Conservation (phyloP, 305 asterid species). For the Nicotiana rustica region DNA sequence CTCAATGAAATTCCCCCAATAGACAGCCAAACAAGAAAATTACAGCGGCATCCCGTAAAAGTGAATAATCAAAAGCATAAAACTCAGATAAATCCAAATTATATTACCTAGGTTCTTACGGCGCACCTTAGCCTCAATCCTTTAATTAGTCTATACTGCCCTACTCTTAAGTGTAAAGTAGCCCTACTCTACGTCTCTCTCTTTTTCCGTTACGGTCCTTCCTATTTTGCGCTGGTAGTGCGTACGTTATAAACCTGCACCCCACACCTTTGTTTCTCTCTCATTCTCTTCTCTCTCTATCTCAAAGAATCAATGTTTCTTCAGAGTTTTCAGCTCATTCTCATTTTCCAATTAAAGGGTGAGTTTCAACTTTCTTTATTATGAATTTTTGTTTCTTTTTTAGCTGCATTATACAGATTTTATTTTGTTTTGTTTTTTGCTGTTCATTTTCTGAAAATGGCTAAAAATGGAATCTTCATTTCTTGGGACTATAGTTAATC, state of each 20-base stretch:
- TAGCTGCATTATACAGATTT: not conserved
- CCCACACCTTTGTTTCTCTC: not conserved
- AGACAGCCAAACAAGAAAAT: conserved; percentile 33
- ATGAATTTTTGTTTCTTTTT: not conserved
- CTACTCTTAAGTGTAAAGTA: not conserved
- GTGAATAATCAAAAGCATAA: not conserved
- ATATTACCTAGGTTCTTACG: conserved; percentile 34
- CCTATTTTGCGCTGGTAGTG: conserved; percentile 55
- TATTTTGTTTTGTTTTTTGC: not conserved
- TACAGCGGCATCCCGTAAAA: not conserved
- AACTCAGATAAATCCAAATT: conserved; percentile 19
- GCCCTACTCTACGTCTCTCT: not conserved
- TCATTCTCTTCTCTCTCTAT: conserved; percentile 45
- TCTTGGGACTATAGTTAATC: not conserved
- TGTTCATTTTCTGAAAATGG: not conserved
- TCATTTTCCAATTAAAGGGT: not conserved
- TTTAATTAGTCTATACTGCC: not conserved
- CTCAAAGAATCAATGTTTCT: conserved; percentile 25
- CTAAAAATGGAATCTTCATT: not conserved
- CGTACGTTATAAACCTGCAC: conserved; percentile 40
- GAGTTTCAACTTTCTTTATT: conserved; percentile 7
- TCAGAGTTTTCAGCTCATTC: conserved; percentile 2
- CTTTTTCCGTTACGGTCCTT: conserved; percentile 30
- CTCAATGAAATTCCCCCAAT: conserved; percentile 12
- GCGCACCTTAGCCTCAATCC: conserved; percentile 31